phyloP scores from a whole-genome alignment of 352 stramenopile genomes.

The Plasmopara halstedii region DNA sequence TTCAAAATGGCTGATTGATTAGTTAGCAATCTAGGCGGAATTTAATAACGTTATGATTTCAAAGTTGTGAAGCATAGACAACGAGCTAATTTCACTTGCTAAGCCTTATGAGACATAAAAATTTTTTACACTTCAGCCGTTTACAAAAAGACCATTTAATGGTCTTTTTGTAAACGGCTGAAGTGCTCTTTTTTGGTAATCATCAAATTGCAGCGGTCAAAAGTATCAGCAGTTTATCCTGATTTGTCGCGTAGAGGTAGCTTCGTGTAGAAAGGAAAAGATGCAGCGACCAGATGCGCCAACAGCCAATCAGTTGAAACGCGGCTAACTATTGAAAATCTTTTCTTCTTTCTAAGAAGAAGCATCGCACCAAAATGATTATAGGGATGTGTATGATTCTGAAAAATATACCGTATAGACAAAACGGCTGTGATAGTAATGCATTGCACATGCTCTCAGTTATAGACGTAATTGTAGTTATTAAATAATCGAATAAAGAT shows the following conservation, averaged over 20 bases:
- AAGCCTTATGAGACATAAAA: no score
- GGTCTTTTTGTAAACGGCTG: background rate
- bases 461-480: no score
- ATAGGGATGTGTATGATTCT: no score
- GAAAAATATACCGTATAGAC: no score
- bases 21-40: background rate
- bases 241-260: background rate
- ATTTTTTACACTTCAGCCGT: no score
- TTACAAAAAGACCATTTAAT: no score
- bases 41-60: background rate
- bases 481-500: no score
- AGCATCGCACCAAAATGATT: background rate
- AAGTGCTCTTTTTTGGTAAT: background rate
- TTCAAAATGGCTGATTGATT: no score
- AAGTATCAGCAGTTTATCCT: no score
- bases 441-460: no score
- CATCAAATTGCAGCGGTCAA: no score
- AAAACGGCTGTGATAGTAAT: background rate
- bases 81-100: background rate
- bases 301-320: slow-evolving; percentile 7
- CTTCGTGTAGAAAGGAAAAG: background rate
- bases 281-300: slow-evolving; percentile 13
- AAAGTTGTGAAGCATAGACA: background rate
- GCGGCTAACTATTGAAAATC: background rate
- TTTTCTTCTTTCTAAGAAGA: background rate